Evolutionary conservation across 441 rosid species (phyloP), one percentile per base, ranked within the genome.

Genomic region (Aquilaria agallochum): DNA sequence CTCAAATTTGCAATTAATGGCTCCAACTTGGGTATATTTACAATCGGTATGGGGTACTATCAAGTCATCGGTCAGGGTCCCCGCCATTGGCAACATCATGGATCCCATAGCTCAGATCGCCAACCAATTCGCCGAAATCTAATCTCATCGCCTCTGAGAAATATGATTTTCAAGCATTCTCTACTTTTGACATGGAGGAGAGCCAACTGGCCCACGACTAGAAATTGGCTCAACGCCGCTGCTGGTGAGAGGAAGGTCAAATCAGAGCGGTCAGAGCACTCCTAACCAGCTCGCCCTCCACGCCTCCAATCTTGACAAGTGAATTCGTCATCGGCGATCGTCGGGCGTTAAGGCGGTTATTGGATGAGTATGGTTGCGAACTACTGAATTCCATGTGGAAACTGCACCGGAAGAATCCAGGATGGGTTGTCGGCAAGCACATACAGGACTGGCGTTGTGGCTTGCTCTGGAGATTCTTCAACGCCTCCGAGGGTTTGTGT

Each of bases 361-460:
- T 74, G 0, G 81, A 63, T 2, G 81, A 57, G 55, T 59, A 76
- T 13, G 42, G n/a, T 32, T 66, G 64, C 33, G 65, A 48, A 14
- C 27, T 20, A 20, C 27, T 1, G 27, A 20, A 20, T 20, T 20
- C 27, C 27, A 20, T 20, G 27, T 20, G 27, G 27, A 20, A 1
- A 20, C 27, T 20, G 27, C 27, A 20, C 27, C 27, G 27, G 27
- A 20, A 20, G 85, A 36, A 74, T 73, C 80, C 80, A 3, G 83
- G 83, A 55, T 81, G 86, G 14, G 58, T 58, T 30, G 86, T 81
- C 1, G 86, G 86, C 11, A 83, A 78, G 57, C 86, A 81, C 79
- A 78, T 68, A 50, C 86, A 81, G n/a, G 78, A 62, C 49, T 70
- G 50, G 76, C 74, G 75, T 32, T 60, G 68, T 9, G 74, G 49